phyloP scores from a whole-genome alignment of 1,284 basidiomycete genomes.

The Hypsizygus ulmarius region DNA sequence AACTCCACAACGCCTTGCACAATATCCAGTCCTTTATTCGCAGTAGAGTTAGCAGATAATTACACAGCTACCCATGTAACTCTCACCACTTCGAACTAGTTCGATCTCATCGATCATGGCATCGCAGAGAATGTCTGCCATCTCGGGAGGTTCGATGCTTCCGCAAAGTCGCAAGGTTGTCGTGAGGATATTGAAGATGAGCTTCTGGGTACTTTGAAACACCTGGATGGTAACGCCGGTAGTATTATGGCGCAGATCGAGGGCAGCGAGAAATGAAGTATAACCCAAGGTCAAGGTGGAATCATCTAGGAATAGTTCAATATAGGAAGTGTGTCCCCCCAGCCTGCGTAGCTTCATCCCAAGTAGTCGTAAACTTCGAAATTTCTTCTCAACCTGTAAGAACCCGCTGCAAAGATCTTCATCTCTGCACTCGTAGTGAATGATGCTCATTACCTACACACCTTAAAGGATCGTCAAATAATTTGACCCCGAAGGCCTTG shows the following conservation, averaged over 20 bases:
- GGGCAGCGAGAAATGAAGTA: conserved; percentile 28
- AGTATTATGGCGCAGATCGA: conserved; percentile 24
- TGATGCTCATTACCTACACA: not conserved
- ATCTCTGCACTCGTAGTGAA: not conserved
- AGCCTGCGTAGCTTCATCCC: conserved; percentile 22
- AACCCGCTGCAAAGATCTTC: conserved; percentile 14
- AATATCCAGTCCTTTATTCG: conserved; percentile 21
- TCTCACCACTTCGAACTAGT: conserved; percentile 24
- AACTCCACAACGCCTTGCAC: conserved; percentile 21
- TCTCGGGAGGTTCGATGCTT: conserved; percentile 23
- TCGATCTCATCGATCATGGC: conserved; percentile 22
- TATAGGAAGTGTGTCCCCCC: conserved; percentile 17
- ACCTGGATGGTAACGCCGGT: conserved; percentile 15
- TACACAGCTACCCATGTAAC: not conserved
- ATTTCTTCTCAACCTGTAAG: conserved; percentile 20
- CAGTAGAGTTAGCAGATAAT: not conserved
- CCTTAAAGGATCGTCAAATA: conserved; percentile 6
- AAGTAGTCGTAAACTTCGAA: conserved; percentile 23
- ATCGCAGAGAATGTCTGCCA: conserved; percentile 22
- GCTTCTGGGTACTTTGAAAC: conserved; percentile 25
- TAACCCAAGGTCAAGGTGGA: conserved; percentile 28
- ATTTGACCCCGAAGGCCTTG: conserved; percentile 11
- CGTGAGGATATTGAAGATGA: conserved; percentile 22
- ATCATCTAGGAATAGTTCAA: conserved; percentile 22
- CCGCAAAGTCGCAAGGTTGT: conserved; percentile 23